Evolutionary conservation across 208 protist species (phyloP), one percentile per base, ranked within the genome.

Genomic region (Wallacemonas sp.): DNA sequence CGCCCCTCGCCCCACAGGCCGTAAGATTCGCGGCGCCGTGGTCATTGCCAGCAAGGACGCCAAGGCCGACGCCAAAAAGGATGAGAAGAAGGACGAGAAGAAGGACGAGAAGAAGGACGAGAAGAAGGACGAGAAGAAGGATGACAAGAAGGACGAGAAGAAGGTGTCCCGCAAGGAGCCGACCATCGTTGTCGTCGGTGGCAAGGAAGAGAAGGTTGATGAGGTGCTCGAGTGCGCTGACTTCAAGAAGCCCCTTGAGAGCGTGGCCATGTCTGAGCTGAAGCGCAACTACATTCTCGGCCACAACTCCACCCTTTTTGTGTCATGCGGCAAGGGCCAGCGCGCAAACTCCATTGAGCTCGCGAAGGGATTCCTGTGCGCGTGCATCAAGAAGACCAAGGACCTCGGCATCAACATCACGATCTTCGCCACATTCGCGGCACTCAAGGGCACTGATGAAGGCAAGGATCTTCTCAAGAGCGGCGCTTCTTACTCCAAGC

Each of bases 381-480:
- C 49, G n/a, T 75, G 67, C 65, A 67, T 84, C 28, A 70, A 73
- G 61, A 81, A 81, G 68, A 39, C 85, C 19, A 70, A 68, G 2
- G 60, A 66, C 36, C 63, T 77, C 55, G 49, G 68, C 27, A 69
- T 77, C 26, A 66, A 68, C 41, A 88, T 88, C 74, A 83, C 66
- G 46, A 80, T 93, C 58, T 86, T 69, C 60, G 53, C 79, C 17
- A 84, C 66, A 1, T 77, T 89, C 72, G 83, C 65, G 17, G 68
- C 80, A 21, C 62, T 93, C 24, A 75, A 90, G 63, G 77, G 70
- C 8, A 62, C 73, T 38, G 68, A 79, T 24, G 61, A 80, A 54
- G 76, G 59, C 30, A 79, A 73, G 66, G 86, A 93, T 38, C 67
- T 93, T 39, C 68, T 88, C 19, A 90, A 93, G 69, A 64, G 70